phyloP scores from a whole-genome alignment of 306 rosid species.

The Prunus campanulata region DNA sequence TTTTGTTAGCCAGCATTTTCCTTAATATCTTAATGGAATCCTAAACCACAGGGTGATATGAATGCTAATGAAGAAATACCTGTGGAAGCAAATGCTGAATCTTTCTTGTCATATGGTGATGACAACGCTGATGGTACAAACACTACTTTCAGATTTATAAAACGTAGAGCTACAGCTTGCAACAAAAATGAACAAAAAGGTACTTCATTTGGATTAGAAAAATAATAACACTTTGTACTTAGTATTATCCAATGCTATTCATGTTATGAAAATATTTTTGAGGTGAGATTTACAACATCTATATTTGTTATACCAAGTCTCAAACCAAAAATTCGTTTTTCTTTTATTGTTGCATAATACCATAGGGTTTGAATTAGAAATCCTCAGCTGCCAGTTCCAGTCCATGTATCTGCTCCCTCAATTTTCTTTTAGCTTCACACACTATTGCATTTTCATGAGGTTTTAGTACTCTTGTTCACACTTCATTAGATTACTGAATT shows the following conservation, averaged over 20 bases:
- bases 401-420: not conserved
- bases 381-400: not conserved
- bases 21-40: conserved; percentile 18
- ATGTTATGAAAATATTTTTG: not conserved
- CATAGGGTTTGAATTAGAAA: not conserved
- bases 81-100: conserved; percentile 33
- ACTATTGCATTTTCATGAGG: not conserved
- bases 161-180: conserved; percentile 23
- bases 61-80: conserved; percentile 24
- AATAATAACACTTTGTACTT: not conserved
- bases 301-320: not conserved
- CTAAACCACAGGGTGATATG: conserved; percentile 29
- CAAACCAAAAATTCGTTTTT: not conserved
- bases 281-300: not conserved
- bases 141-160: conserved; percentile 34
- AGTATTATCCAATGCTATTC: not conserved
- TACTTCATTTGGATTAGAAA: conserved; percentile 16
- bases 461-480: not conserved
- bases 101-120: conserved; percentile 38
- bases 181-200: conserved; percentile 30
- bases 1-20: conserved; percentile 11
- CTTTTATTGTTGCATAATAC: not conserved
- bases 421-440: not conserved
- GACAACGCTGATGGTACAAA: conserved; percentile 33
- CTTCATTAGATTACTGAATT: too few species aligned